phyloP scores from a whole-genome alignment of 1,139 yeast species.

The Yamadazyma dushanensis region DNA sequence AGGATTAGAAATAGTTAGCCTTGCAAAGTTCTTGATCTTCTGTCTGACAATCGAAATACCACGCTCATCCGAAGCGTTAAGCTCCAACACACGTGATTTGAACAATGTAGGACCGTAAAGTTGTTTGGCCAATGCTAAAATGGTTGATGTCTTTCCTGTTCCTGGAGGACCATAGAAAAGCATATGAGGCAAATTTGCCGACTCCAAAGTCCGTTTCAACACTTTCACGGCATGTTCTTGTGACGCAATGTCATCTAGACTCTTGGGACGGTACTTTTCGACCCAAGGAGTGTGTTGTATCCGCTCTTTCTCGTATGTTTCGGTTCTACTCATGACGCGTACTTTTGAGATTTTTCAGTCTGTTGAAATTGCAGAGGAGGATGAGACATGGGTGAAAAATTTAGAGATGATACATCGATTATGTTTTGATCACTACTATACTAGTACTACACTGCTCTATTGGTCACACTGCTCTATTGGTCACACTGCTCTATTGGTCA shows the following conservation, averaged over 20 bases:
- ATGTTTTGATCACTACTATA: too few relatives aligned
- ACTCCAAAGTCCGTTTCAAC: constrained; percentile 72
- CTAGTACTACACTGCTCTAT: too few relatives aligned
- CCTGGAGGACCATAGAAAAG: constrained; percentile 97
- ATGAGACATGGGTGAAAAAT: too few relatives aligned
- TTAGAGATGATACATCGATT: too few relatives aligned
- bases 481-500: too few relatives aligned
- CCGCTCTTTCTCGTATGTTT: constrained; percentile 41
- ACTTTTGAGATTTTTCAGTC: too few relatives aligned
- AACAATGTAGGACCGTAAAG: constrained; percentile 70
- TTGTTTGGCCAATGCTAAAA: constrained; percentile 82
- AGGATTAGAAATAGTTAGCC: constrained; percentile 83
- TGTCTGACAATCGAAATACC: constrained; percentile 94
- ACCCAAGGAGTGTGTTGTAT: constrained; percentile 72
- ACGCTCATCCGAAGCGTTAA: constrained; percentile 95
- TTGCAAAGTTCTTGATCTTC: constrained; percentile 88
- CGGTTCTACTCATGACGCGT: too few relatives aligned
- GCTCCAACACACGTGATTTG: constrained; percentile 79
- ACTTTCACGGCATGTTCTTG: constrained; percentile 90
- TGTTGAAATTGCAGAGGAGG: too few relatives aligned
- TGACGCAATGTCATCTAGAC: constrained; percentile 81
- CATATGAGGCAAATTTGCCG: constrained; percentile 93
- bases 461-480: too few relatives aligned
- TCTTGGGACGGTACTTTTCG: constrained; percentile 81
- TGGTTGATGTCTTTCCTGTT: constrained; percentile 93